A percentile compares a stretch with the other conserved stretches of the same genome.
phyloP scores from a whole-genome alignment of 148 eudicot species.

The Dysphania ambrosioides region DNA sequence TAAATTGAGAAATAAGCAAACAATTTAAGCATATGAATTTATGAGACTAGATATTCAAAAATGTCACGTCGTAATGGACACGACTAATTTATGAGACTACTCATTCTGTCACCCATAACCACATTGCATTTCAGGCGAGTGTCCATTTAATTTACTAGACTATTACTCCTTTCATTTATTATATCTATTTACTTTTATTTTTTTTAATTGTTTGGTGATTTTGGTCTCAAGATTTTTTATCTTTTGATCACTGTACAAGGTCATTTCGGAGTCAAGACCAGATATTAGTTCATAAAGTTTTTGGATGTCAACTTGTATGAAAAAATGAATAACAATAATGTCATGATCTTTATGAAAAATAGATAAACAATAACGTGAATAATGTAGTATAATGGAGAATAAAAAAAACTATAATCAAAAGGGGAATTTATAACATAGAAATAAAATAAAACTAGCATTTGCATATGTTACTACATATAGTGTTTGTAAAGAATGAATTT shows the following conservation, averaged over 20 bases:
- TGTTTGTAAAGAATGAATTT: no score
- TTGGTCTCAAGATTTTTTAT: not conserved
- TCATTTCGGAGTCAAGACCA: no score
- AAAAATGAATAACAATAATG: no score
- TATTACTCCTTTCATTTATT: not conserved
- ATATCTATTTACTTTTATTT: not conserved
- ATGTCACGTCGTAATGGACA: slow-evolving; percentile 27
- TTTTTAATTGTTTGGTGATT: not conserved
- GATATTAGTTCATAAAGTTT: no score
- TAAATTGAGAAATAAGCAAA: slow-evolving; percentile 1
- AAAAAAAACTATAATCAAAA: no score
- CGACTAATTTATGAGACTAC: slow-evolving; percentile 5
- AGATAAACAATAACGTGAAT: no score
- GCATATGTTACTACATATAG: no score
- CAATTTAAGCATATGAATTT: not conserved
- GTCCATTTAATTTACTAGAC: not conserved
- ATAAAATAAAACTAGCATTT: no score
- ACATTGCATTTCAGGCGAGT: slow-evolving; percentile 12
- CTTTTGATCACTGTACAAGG: not conserved
- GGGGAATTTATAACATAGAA: no score
- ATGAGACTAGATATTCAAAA: not conserved
- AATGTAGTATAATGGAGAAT: no score
- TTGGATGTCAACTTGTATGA: no score
- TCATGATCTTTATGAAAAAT: no score
- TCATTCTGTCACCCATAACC: slow-evolving; percentile 21